Base-by-base conservation (phyloP, 2,329 filamentous ascomycete genomes). In the Rosellinia necatrix region DNA sequence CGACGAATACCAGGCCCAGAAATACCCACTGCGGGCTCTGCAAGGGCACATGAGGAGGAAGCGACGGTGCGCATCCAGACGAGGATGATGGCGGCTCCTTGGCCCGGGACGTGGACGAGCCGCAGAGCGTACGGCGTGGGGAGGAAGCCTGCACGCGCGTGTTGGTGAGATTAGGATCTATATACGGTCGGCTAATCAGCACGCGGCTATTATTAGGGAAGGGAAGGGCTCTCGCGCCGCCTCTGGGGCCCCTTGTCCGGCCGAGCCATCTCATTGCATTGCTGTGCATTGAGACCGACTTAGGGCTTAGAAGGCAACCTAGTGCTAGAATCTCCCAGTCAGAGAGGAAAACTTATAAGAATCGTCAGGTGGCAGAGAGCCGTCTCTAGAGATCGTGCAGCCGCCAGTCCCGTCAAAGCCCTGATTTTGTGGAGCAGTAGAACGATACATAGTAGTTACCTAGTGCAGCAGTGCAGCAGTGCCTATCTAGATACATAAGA, bases 191-290 rank as follows among this genome's bases (percentile, higher is more conserved):
- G 13, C 34, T 37, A 22, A 40, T 21, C 6, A 37, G 7, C 13
- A 29, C 10, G 10, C 6, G 12, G 10, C 30, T n/a, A 35, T 27
- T 34, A 6, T 30, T 8, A 49, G 49, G 24, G 34, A 17, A 10
- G 3, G 47, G 0, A 5, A 51, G 29, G 4, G 44, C 21, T 42
- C 41, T 21, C 17, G 24, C 15, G 15, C n/a, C 32, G 29, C 30
- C 35, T 10, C 13, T 7, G 38, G 53, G 59, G 21, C 34, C 15
- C 21, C 22, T 40, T 19, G 47, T 22, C 32, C 44, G 53, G 47
- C 42, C 37, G 19, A 50, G 53, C 57, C 60, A 58, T 62, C 50
- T 55, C 53, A 60, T 62, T 50, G 49, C 49, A 54, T 55, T 57
- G 32, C 27, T 42, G 25, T 47, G 49, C 53, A 57, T 57, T 49